Evolutionary conservation across 208 protist genomes (phyloP), one percentile per base, ranked within the genome.

Genomic region (Strigomonas culicis): DNA sequence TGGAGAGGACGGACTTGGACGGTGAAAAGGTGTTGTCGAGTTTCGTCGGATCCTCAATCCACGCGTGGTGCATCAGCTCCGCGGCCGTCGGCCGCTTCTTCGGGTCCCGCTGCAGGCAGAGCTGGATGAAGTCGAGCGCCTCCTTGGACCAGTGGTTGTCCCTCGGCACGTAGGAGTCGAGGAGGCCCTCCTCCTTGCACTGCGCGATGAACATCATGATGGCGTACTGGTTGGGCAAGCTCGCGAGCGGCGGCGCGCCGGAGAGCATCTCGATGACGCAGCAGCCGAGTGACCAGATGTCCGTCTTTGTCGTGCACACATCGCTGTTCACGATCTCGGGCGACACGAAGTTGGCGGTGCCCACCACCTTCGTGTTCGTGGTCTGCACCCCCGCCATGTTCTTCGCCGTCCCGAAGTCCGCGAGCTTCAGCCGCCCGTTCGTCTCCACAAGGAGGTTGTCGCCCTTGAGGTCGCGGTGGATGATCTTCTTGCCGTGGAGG

Each of bases 261-360:
- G 86, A 82, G 17, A 97, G 66, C 90, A 97, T 96, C 74, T 97
- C 86, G 63, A 96, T 85, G 21, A 96, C 80, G 51, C 84, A 93
- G 74, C 92, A 97, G 11, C 82, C 94, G 15, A 95, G 73, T n/a
- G 84, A 90, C 92, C 94, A 98, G 24, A 98, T 80, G 66, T 98
- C 94, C 17, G 87, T 78, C 53, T 79, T 43, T 13, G 77, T 72
- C 22, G 59, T 72, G n/a, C 53, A 28, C 19, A 41, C 53, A 7
- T 79, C 59, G 4, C 69, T 72, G 1, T 75, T 61, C 52, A 97
- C 79, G 17, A 94, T 79, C 59, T 98, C 95, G 19, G 95, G 95
- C 0, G 95, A 84, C 77, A 97, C 94, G 59, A 94, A 97, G 74
- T 93, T 86, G 15, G 90, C 86, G 27, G 95, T 98, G 7, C 94